Evolutionary conservation across 2,329 filamentous ascomycete species (phyloP).

Genomic region (Phyllosticta citribraziliensis): DNA sequence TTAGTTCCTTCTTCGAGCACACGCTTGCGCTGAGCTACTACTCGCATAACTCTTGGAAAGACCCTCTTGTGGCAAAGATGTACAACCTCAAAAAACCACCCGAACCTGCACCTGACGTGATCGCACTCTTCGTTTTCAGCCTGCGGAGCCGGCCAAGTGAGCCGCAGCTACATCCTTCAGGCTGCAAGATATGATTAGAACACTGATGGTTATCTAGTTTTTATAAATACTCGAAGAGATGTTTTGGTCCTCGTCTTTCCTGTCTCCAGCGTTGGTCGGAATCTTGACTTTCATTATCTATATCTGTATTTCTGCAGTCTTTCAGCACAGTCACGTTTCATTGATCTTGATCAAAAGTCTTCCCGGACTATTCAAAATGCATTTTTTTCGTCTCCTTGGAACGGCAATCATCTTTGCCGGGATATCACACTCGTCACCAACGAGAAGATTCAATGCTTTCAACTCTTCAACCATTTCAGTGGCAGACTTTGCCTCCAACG

Average conservation of each 20-base stretch:
- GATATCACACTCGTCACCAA: background rate
- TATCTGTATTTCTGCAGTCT: background rate
- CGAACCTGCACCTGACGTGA: background rate
- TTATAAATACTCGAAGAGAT: background rate
- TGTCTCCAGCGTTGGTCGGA: background rate
- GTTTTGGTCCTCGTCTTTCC: background rate
- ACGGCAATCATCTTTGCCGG: background rate
- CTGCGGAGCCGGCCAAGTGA: background rate
- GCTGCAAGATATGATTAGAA: background rate
- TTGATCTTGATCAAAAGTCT: background rate
- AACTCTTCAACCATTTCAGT: background rate
- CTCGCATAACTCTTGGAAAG: background rate
- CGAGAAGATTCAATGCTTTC: background rate
- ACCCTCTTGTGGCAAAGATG: background rate
- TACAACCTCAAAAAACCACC: background rate
- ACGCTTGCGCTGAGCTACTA: background rate
- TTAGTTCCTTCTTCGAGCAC: background rate
- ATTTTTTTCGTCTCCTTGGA: background rate
- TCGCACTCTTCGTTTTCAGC: background rate
- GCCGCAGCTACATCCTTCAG: background rate
- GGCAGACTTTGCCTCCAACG: background rate
- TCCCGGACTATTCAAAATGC: background rate
- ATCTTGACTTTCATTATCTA: background rate
- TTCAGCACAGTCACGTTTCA: background rate
- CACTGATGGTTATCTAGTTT: background rate